Percentiles rank a stretch among this genome's conserved stretches.
phyloP scores from a whole-genome alignment of 495 filamentous ascomycete genomes.

The Neurospora discreta region DNA sequence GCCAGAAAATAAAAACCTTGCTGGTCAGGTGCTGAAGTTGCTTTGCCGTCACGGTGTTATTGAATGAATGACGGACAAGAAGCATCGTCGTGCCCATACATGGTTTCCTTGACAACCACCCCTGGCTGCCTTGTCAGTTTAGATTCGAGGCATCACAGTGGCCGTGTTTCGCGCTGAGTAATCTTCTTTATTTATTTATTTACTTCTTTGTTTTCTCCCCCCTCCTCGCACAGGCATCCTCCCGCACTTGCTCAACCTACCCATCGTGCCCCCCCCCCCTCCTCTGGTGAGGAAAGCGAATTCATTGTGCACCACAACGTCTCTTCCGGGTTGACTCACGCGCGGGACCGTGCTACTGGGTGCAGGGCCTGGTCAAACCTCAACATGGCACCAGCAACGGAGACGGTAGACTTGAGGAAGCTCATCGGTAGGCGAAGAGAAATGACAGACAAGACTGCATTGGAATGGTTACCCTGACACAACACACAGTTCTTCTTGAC shows the following conservation, averaged over 20 bases:
- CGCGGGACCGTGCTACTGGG: not conserved
- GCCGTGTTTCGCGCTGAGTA: not conserved
- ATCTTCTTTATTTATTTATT: not conserved
- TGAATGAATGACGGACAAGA: not conserved
- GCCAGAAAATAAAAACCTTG: not conserved
- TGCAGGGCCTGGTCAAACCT: not conserved
- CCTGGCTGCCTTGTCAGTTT: not conserved
- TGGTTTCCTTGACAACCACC: not conserved
- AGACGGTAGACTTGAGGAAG: slow-evolving; percentile 12
- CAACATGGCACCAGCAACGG: not conserved
- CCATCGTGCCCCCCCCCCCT: too few species aligned
- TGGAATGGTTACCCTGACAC: not conserved
- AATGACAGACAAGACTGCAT: not conserved
- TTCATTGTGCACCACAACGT: not conserved
- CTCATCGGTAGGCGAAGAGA: slow-evolving; percentile 13
- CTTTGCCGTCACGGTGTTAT: not conserved
- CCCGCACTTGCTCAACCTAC: not conserved
- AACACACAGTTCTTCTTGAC: slow-evolving; percentile 4
- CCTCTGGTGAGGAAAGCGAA: not conserved
- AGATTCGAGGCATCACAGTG: not conserved
- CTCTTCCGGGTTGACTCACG: not conserved
- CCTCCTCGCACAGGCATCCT: not conserved
- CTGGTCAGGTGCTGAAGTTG: not conserved
- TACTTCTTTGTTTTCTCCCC: too few species aligned
- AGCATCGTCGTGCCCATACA: not conserved